A percentile compares a stretch with the other conserved stretches of the same genome.
These are phyloP conservation scores for Phylloporus arenicola DNA, from an alignment of 768 basidiomycete species.

Conservation along the genomic window DNA sequence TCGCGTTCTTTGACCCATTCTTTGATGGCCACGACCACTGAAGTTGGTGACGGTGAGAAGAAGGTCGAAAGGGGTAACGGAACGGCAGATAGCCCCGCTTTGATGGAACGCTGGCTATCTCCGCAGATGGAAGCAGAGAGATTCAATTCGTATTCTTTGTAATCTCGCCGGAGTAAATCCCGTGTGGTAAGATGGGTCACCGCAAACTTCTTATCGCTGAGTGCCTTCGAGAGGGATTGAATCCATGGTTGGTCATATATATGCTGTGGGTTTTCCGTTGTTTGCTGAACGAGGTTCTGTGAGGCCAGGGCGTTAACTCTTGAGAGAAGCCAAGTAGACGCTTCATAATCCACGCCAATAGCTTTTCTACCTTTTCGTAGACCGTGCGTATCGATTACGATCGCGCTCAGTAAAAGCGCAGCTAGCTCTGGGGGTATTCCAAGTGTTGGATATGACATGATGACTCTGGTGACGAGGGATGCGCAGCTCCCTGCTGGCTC, in stretches of 20 bases:
- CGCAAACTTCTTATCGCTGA: conserved; percentile 51
- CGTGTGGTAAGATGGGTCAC: conserved; percentile 61
- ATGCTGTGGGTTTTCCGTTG: conserved; percentile 11
- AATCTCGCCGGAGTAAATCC: conserved; percentile 90
- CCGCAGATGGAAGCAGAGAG: conserved; percentile 29
- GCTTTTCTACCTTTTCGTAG: conserved; percentile 79
- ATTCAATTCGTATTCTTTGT: conserved; percentile 73
- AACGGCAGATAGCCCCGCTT: conserved; percentile 78
- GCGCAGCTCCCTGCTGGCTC: conserved; percentile 73
- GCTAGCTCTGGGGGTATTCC: conserved; percentile 56
- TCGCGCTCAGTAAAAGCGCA: conserved; percentile 71
- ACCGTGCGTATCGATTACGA: conserved; percentile 84
- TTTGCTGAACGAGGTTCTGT: neutral
- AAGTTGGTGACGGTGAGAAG: conserved; percentile 29
- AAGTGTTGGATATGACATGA: conserved; percentile 20
- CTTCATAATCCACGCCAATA: conserved; percentile 52
- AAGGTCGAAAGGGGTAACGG: conserved; percentile 55
- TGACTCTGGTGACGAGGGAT: conserved; percentile 48
- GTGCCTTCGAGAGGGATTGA: conserved; percentile 45
- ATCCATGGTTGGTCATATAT: conserved; percentile 41
- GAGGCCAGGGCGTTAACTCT: conserved; percentile 41
- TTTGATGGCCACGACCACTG: conserved; percentile 23
- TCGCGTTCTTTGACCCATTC: conserved; percentile 63
- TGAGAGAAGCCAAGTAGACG: conserved; percentile 61
- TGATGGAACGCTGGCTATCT: conserved; percentile 36